Conservation (phyloP, 331 rosid species). For the Malus hybrid region DNA sequence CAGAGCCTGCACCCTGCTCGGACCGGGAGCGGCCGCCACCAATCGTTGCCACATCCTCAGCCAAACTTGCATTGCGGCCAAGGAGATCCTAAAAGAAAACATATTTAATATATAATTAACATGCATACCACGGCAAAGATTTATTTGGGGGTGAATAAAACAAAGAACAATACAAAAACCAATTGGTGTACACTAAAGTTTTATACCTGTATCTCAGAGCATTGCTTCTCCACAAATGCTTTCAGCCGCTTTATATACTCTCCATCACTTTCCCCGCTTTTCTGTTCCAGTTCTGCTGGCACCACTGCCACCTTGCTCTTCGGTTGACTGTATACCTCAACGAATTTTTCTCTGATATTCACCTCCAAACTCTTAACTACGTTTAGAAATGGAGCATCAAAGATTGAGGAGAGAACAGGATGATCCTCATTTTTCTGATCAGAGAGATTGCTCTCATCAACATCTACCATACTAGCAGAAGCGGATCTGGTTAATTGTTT, state of each 20-base stretch:
- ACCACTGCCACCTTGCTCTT: constrained; percentile 80
- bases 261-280: constrained; percentile 58
- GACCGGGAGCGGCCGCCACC: constrained; percentile 39
- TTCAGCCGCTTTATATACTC: constrained; percentile 81
- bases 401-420: constrained; percentile 66
- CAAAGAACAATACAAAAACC: constrained; percentile 1
- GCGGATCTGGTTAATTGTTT: constrained; percentile 72
- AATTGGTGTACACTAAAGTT: background rate
- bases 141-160: background rate
- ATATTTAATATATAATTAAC: background rate
- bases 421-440: constrained; percentile 54
- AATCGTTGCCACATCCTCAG: constrained; percentile 67
- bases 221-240: constrained; percentile 79
- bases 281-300: constrained; percentile 90
- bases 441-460: constrained; percentile 37
- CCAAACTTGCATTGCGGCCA: constrained; percentile 67
- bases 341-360: constrained; percentile 68
- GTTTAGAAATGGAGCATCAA: constrained; percentile 57
- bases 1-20: constrained; percentile 57
- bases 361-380: constrained; percentile 53
- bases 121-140: background rate
- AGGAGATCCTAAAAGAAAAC: constrained; percentile 55
- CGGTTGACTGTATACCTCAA: constrained; percentile 70
- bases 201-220: constrained; percentile 86
- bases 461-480: constrained; percentile 81